Percentiles rank a stretch among this genome's conserved stretches.
phyloP scores from a whole-genome alignment of 257 asterid genomes.

The Rauvolfia tetraphylla region DNA sequence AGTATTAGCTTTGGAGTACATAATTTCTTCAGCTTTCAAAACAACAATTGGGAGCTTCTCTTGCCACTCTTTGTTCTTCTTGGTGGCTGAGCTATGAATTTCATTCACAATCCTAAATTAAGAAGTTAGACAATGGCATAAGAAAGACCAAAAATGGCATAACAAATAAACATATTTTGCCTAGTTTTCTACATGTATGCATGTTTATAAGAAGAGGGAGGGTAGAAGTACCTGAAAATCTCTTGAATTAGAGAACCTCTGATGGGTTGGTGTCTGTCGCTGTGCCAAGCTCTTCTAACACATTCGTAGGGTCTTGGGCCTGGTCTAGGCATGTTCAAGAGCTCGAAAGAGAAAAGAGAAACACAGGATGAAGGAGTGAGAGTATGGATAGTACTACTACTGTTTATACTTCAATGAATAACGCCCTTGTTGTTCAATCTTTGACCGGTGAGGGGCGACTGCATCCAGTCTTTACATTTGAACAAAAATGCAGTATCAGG shows the following conservation, averaged over 20 bases:
- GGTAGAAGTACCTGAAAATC: constrained; percentile 62
- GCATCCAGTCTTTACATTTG: background rate
- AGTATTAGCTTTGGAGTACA: constrained; percentile 92
- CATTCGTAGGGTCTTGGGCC: constrained; percentile 96
- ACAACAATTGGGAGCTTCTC: constrained; percentile 93
- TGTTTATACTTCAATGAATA: background rate
- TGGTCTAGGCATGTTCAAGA: constrained; percentile 75
- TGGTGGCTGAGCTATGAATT: constrained; percentile 59
- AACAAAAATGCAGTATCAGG: background rate
- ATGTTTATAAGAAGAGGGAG: background rate
- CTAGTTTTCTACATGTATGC: background rate
- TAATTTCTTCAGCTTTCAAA: constrained; percentile 82
- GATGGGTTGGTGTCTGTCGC: constrained; percentile 81
- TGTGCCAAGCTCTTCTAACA: constrained; percentile 97
- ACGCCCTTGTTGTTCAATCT: background rate
- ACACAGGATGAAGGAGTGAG: background rate
- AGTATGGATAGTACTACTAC: background rate
- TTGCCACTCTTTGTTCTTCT: constrained; percentile 90
- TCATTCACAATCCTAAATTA: constrained; percentile 51
- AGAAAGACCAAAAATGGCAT: background rate
- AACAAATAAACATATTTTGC: background rate
- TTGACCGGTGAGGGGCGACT: background rate
- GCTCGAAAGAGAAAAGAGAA: background rate
- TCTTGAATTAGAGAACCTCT: constrained; percentile 93
- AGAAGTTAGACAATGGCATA: background rate